Percentiles rank a stretch among this genome's conserved stretches.
phyloP scores from a whole-genome alignment of 257 asterid genomes.

The Cordia subcordata region DNA sequence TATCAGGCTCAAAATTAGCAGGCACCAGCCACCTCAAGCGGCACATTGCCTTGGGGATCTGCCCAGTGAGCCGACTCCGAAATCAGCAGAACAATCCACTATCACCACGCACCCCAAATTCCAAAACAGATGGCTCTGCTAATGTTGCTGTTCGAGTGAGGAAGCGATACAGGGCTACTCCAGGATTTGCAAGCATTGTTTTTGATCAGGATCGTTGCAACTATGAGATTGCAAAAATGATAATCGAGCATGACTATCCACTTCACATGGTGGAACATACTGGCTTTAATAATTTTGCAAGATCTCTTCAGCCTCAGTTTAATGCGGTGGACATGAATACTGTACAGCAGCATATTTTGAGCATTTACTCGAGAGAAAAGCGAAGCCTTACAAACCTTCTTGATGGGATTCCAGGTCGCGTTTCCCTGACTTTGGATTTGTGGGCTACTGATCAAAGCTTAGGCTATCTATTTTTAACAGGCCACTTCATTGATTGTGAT shows the following conservation, averaged over 20 bases:
- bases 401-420: conserved; percentile 6
- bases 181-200: not conserved
- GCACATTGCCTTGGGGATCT: conserved; percentile 5
- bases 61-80: conserved; percentile 1
- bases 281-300: conserved; percentile 1
- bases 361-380: conserved; percentile 2
- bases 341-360: not conserved
- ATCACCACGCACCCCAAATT: not conserved
- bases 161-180: conserved; percentile 1
- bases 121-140: not conserved
- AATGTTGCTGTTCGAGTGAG: not conserved
- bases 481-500: conserved; percentile 4
- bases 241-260: conserved; percentile 10
- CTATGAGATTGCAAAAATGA: conserved; percentile 5
- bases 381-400: conserved; percentile 6
- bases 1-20: not conserved
- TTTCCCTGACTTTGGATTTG: conserved; percentile 6
- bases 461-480: conserved; percentile 2
- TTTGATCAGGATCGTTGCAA: conserved; percentile 2
- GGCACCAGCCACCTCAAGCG: conserved; percentile 13
- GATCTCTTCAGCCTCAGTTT: conserved; percentile 2
- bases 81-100: not conserved
- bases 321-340: not conserved
- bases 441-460: conserved; percentile 7
- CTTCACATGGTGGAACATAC: conserved; percentile 3